Evolutionary conservation across 2,329 filamentous ascomycete species (phyloP), one percentile per base, ranked within the genome.

Genomic region (Rhynchosporium agropyri): DNA sequence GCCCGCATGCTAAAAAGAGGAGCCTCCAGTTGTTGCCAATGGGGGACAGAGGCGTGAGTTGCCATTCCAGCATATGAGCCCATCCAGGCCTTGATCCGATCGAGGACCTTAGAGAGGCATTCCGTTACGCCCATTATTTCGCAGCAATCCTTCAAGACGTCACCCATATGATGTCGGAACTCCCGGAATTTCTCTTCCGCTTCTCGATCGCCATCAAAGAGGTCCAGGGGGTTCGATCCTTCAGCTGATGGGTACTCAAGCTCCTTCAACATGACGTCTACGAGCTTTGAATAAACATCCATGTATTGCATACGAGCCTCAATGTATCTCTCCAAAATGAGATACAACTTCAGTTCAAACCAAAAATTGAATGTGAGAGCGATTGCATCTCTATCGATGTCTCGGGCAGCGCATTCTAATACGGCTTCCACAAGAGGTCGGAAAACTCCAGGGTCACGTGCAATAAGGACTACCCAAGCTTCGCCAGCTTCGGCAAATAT

Each of bases 321-420:
- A 58, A 91, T 90, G 74, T 97, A 99, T 69, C 89, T 89, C 42
- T 98, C 94, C 59, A 99, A 78, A 1, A 93, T 92, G 54, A 99
- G 82, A 75, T 96, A 97, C 75, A 97, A 92, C 80, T 99, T 99
- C 53, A 99, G 83, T 74, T 99, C 95, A 75, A 96, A 98, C 95
- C 95, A 99, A 79, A 99, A 98, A 69, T 87, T 87, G 77, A 99
- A 99, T 0, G 96, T 99, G 72, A 95, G 87, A 60, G 92, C 91
- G 67, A 99, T 92, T 4, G 93, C 92, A 69, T 99, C 95, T 65
- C 90, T 87, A 60, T 97, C 94, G 74, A 87, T 88, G 76, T 99
- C 95, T 69, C 90, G 85, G 10, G 89, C 86, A 65, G 91, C 93
- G 73, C 92, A 97, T 78, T 98, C 93, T n/a, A 98, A 83, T 15